Conservation (phyloP, 2,329 filamentous ascomycete genomes). For the Nannizziopsis barbatae region DNA sequence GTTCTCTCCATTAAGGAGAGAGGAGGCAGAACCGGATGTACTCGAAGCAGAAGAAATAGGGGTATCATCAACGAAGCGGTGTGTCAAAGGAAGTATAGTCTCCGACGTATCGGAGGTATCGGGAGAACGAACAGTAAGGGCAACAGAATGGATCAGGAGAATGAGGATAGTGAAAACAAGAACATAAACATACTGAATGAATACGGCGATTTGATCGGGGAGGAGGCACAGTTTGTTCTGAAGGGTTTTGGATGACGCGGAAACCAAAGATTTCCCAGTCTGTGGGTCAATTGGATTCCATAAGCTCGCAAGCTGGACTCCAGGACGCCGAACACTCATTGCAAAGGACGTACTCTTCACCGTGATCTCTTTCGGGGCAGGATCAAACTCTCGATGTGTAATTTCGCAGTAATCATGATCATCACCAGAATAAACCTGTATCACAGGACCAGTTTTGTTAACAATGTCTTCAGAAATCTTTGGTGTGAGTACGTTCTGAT, state of each 20-base stretch:
- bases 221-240: conserved; percentile 86
- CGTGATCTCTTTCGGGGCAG: conserved; percentile 64
- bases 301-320: conserved; percentile 76
- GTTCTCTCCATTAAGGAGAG: conserved; percentile 10
- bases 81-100: conserved; percentile 24
- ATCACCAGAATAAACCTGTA: conserved; percentile 84
- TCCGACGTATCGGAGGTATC: conserved; percentile 11
- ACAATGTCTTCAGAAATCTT: conserved; percentile 65
- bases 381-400: conserved; percentile 58
- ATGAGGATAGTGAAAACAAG: conserved; percentile 43
- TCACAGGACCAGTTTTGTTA: conserved; percentile 59
- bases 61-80: conserved; percentile 18
- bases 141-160: conserved; percentile 37
- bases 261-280: conserved; percentile 25
- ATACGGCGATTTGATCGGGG: conserved; percentile 75
- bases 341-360: conserved; percentile 94
- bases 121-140: conserved; percentile 21
- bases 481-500: conserved; percentile 82
- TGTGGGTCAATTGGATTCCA: conserved; percentile 73
- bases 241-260: conserved; percentile 45
- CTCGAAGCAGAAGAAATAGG: conserved; percentile 24
- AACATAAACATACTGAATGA: conserved; percentile 63
- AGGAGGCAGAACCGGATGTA: conserved; percentile 16
- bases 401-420: conserved; percentile 98
- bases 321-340: conserved; percentile 83